Evolutionary conservation across 176 grass and related monocot species (phyloP), one percentile per base, ranked within the genome.

Genomic region (Melocanna baccifera): DNA sequence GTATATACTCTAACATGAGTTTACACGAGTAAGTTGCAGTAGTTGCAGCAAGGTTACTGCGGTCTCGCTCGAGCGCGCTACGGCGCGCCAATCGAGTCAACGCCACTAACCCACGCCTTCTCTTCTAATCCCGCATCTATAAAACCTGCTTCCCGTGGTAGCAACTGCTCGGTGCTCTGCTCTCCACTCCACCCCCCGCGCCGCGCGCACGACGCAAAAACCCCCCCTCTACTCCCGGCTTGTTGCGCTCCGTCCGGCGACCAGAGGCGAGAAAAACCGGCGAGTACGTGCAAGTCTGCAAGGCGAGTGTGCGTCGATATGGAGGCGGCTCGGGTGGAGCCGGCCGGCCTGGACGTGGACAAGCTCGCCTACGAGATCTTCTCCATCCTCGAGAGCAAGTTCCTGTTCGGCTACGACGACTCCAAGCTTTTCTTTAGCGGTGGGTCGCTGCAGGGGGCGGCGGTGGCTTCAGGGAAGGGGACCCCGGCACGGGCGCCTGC

Each of bases 321-420:
- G 69, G 67, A 81, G 11, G 42, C 72, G 56, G 64, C 76, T 59
- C 47, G 36, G 28, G 50, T 68, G 48, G 83, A 83, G 68, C 83
- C 65, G 18, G 32, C 40, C 14, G 51, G 36, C 16, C 77, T 92
- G 40, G 97, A 92, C 74, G 97, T 95, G 32, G 91, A 99, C 97
- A 99, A 92, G 85, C 90, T 99, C 57, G 91, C 89, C 39, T 96
- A 96, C 74, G 93, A 99, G 86, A 99, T 99, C 66, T 99, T 99
- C 75, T 99, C 97, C 80, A 91, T 99, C 43, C 88, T 99, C 2
- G 97, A 99, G 90, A 96, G 86, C 56, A 99, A 92, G 89, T 99
- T 99, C 90, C 75, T 99, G 11, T 99, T 96, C 46, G 97, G 91
- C 69, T 95, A 92, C 63, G 91, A 98, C 19, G 89, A 91, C 37